phyloP scores from a whole-genome alignment of 164 flowering plant genomes.

The Pachysandra terminalis region DNA sequence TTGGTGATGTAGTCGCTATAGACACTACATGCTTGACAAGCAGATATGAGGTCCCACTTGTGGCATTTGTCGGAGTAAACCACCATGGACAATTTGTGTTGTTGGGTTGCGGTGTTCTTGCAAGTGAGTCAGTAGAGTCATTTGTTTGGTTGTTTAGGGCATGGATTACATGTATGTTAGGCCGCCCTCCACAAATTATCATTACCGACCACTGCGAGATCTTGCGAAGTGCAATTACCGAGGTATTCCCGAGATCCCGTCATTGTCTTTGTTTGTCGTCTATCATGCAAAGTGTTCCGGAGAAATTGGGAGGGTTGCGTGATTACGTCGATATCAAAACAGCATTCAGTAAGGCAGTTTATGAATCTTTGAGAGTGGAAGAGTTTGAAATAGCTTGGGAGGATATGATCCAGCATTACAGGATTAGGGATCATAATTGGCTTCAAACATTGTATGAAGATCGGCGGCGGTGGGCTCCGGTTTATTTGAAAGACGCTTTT shows the following conservation, averaged over 20 bases:
- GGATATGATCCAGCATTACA: constrained; percentile 34
- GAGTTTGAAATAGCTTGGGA: constrained; percentile 53
- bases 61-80: constrained; percentile 44
- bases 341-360: constrained; percentile 27
- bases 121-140: constrained; percentile 37
- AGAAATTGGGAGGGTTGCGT: constrained; percentile 27
- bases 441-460: constrained; percentile 39
- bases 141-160: constrained; percentile 54
- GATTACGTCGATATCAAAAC: constrained; percentile 31
- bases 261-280: constrained; percentile 33
- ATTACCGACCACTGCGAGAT: constrained; percentile 34
- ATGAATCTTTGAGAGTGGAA: constrained; percentile 28
- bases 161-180: constrained; percentile 50
- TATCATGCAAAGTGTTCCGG: constrained; percentile 33
- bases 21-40: constrained; percentile 40
- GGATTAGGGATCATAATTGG: constrained; percentile 35
- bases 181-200: constrained; percentile 46
- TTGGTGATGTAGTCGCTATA: constrained; percentile 48
- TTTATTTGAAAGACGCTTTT: constrained; percentile 35
- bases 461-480: constrained; percentile 47
- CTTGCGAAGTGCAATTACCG: constrained; percentile 36
- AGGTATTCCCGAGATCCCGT: constrained; percentile 49
- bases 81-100: constrained; percentile 48
- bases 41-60: constrained; percentile 39
- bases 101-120: constrained; percentile 52